Base-by-base conservation (phyloP, 1,139 yeast species). In the Suhomyces kunorum region DNA sequence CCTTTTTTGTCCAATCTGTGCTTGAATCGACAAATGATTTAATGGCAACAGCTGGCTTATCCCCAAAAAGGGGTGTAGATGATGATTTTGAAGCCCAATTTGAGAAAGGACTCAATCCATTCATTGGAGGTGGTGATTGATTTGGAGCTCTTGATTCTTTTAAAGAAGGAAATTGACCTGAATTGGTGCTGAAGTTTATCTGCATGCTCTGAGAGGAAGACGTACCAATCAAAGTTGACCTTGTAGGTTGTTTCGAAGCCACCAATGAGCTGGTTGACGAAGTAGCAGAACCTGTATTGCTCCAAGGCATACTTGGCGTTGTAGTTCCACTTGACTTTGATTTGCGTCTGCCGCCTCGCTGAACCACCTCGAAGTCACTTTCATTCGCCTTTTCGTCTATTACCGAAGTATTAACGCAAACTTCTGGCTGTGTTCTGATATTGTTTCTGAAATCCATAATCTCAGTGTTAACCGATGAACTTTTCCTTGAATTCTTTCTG, bases 281-380 rank as follows among this genome's bases (percentile, higher is more conserved):
- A 5, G 22, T 14, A 1, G 35, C 25, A 2, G 42, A 22, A 12
- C 29, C 25, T 8, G 23, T 15, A 8, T 12, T 18, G 16, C 4
- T 28, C 34, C 53, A 46, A 11, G 49, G 34, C 6, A 51, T 33
- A 4, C 43, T 28, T 4, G 40, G 24, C 15, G 25, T 20, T 1
- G 27, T 22, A 15, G 18, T 22, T 3, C 36, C 36, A 19, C 36
- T 37, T 5, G 43, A 32, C 31, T 43, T 48, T 12, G 61, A 53
- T 39, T 52, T 58, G 16, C 56, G 43, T 32, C 61, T 47, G 17
- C 60, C 51, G 26, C 59, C 55, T 18, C 48, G 47, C 11, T 50
- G 49, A 3, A 68, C 74, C 5, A 59, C 49, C 40, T 61, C 71
- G 51, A 68, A 70, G 1, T 58, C 65, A 20, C 53, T 61, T 4